Base-by-base conservation (phyloP, 106 monocot genomes). In the Dendrobium nobile region DNA sequence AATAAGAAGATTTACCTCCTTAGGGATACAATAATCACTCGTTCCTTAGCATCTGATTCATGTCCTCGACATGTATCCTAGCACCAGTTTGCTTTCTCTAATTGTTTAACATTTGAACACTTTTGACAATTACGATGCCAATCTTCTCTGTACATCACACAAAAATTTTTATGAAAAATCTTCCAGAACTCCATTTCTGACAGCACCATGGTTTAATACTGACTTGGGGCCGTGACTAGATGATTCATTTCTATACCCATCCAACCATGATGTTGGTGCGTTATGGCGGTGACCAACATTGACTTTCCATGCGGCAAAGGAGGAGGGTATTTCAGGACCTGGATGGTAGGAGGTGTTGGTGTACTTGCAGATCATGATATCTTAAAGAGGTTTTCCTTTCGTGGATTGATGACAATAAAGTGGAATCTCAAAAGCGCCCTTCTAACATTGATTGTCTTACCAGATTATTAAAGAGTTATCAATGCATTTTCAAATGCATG, bases 71-170 rank as follows among this genome's bases (percentile, higher is more conserved):
- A 75, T 91, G 86, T 80, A 94, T 86, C 20, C 45, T 84, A 72
- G 93, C 93, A 41, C 82, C 87, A 48, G 93, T 94, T 19, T 91
- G 83, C 16, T n/a, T 89, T 89, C 80, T 94, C 91, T 41, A n/a
- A 64, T 47, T 89, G 89, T 74, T 86, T 83, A 56, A 94, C 91
- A 84, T 83, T 87, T 11, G 58, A 77, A 75, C 93, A 80, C 84
- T 80, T 67, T 91, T 94, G 2, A 91, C 93, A 82, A 94, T 94
- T 55, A 94, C 82, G 24, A 86, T 83, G 41, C 91, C 91, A 79
- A 94, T 91, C 80, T 81, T 89, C 47, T 75, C 89, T 64, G 84
- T 81, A n/a, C n/a, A 70, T 89, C 72, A 72, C 93, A 94, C 41
- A n/a, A 94, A 72, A 67, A 94, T 79, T 82, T 84, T 87, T 10